Conservation (phyloP, 1,284 basidiomycete genomes). For the Boletus mariae region DNA sequence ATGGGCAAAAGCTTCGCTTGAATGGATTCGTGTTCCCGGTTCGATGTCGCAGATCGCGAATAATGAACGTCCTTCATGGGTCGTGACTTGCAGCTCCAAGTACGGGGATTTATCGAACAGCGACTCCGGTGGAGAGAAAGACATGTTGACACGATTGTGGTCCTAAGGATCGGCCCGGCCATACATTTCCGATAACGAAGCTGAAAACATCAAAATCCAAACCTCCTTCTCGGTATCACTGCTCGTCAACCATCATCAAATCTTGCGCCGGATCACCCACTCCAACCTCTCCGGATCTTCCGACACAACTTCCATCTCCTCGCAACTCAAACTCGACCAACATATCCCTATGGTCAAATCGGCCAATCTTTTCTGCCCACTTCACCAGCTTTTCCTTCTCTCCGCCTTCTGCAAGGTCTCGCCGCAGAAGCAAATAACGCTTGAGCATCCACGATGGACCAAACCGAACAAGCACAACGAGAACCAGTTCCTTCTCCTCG, state of each 20-base stretch:
- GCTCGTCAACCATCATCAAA: conserved; percentile 6
- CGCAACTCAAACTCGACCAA: conserved; percentile 16
- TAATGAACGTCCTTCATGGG: conserved; percentile 50
- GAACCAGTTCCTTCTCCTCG: conserved; percentile 26
- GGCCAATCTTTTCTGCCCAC: conserved; percentile 22
- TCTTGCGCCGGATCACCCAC: background rate
- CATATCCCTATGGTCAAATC: conserved; percentile 25
- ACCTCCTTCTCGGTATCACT: background rate
- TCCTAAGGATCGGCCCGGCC: background rate
- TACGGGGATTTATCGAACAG: conserved; percentile 4
- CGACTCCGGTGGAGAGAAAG: background rate
- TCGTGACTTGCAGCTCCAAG: conserved; percentile 33
- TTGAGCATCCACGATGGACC: conserved; percentile 30
- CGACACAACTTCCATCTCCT: conserved; percentile 6
- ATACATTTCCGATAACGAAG: no score
- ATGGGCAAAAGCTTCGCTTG: conserved; percentile 42
- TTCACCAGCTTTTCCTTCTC: conserved; percentile 15
- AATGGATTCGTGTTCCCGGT: conserved; percentile 41
- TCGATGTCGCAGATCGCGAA: conserved; percentile 43
- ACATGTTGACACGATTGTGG: conserved; percentile 8
- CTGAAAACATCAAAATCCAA: no score
- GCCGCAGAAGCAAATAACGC: conserved; percentile 24
- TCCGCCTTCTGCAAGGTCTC: conserved; percentile 19
- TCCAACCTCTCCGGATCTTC: background rate
- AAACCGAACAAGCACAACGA: conserved; percentile 24